phyloP scores from a whole-genome alignment of 441 rosid genomes.

The Gossypium gossypioides region DNA sequence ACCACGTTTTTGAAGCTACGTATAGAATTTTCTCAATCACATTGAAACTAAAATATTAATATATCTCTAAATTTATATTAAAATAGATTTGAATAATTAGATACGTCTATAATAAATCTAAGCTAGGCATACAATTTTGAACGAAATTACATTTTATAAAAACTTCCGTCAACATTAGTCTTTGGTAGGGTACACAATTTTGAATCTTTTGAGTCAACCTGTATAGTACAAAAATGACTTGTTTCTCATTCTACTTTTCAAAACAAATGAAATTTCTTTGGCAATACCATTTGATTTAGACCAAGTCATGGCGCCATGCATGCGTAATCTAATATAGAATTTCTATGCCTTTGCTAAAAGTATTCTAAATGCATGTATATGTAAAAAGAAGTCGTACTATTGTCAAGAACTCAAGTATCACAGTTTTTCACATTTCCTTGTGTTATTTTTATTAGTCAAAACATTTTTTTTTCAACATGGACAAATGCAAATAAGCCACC shows the following conservation, averaged over 20 bases:
- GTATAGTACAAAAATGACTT: background rate
- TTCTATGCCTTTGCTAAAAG: background rate
- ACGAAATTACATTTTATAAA: no score
- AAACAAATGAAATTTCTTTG: background rate
- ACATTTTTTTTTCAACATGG: background rate
- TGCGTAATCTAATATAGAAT: background rate
- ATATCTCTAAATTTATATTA: no score
- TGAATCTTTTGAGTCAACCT: background rate
- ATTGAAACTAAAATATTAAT: no score
- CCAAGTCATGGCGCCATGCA: background rate
- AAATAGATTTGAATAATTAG: no score
- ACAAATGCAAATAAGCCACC: background rate
- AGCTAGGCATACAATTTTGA: no score
- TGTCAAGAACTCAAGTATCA: background rate
- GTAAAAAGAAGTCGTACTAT: background rate
- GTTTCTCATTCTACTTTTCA: background rate
- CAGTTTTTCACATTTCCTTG: background rate
- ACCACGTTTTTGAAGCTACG: no score
- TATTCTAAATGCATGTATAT: background rate
- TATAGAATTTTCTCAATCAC: no score
- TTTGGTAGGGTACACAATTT: background rate
- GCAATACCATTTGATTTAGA: background rate
- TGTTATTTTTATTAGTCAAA: background rate
- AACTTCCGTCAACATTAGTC: background rate
- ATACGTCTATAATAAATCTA: no score